phyloP scores from a whole-genome alignment of 2,329 filamentous ascomycete species.

The Penicillium griseofulvum region DNA sequence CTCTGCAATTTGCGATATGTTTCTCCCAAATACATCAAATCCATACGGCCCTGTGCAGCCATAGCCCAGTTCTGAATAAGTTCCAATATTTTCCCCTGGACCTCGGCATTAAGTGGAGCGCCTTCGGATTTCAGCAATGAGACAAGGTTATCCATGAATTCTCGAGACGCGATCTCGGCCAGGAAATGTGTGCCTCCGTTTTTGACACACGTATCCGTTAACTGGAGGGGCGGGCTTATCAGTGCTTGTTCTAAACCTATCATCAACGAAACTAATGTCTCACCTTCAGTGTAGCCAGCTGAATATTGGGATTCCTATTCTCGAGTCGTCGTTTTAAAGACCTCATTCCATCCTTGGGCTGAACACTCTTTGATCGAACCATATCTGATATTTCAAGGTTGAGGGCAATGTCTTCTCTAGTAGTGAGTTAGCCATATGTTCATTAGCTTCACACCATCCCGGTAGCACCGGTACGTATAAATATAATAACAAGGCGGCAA shows the following conservation, averaged over 20 bases:
- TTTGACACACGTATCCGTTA: constrained; percentile 98
- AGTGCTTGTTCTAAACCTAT: constrained; percentile 67
- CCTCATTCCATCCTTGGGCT: constrained; percentile 97
- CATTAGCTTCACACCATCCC: neutral
- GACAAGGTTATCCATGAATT: constrained; percentile 97
- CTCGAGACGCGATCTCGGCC: constrained; percentile 87
- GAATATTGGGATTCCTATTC: constrained; percentile 96
- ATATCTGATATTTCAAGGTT: constrained; percentile 98
- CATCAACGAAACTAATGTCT: constrained; percentile 58
- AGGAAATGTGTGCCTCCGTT: constrained; percentile 97
- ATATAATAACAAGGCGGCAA: constrained; percentile 9
- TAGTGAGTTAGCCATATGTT: constrained; percentile 10
- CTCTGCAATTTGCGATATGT: constrained; percentile 78
- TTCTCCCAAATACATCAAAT: constrained; percentile 81
- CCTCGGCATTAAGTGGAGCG: constrained; percentile 73
- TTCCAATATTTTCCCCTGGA: constrained; percentile 86
- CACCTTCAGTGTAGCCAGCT: constrained; percentile 91
- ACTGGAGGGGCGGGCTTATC: constrained; percentile 46
- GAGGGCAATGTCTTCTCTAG: constrained; percentile 89
- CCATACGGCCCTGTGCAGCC: constrained; percentile 79
- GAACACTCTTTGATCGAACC: constrained; percentile 95
- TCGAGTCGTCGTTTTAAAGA: constrained; percentile 90
- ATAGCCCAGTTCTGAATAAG: constrained; percentile 91
- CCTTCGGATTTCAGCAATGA: constrained; percentile 83
- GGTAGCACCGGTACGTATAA: neutral